These are phyloP conservation scores for Tetrapisispora nanseiensis DNA, from an alignment of 805 yeast species.

Conservation along the genomic window DNA sequence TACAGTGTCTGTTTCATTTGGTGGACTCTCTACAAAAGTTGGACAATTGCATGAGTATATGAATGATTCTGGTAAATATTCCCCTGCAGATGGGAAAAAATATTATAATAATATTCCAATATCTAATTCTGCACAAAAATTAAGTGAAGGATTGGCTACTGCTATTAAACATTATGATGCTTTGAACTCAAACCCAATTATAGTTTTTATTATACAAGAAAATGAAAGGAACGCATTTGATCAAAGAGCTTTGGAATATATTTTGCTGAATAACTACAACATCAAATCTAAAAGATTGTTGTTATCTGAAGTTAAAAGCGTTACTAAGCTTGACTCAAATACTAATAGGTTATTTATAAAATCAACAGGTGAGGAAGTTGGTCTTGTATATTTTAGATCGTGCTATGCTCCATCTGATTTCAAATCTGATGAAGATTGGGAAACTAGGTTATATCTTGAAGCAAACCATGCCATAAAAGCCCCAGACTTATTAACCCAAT, in stretches of 20 bases:
- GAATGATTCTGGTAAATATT: constrained; percentile 50
- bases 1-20: constrained; percentile 92
- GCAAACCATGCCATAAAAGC: constrained; percentile 76
- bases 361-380: constrained; percentile 56
- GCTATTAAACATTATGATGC: constrained; percentile 48
- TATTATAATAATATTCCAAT: constrained; percentile 45
- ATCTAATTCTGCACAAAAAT: constrained; percentile 50
- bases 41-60: constrained; percentile 64
- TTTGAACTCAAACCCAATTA: constrained; percentile 36
- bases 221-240: constrained; percentile 85
- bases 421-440: constrained; percentile 60
- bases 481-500: constrained; percentile 80
- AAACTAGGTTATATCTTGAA: constrained; percentile 63
- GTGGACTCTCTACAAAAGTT: constrained; percentile 76
- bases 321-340: constrained; percentile 34
- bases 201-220: constrained; percentile 74
- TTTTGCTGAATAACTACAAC: constrained; percentile 45
- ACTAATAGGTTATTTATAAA: constrained; percentile 42
- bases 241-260: constrained; percentile 76
- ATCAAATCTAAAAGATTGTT: constrained; percentile 58
- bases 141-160: constrained; percentile 61
- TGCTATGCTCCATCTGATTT: constrained; percentile 86
- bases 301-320: constrained; percentile 44
- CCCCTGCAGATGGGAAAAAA: constrained; percentile 29
- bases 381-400: constrained; percentile 83